Percentiles rank a stretch among this genome's conserved stretches.
Evolutionary conservation across 139 green algal genomes (phyloP).

Genomic region (Chlorella sp.): DNA sequence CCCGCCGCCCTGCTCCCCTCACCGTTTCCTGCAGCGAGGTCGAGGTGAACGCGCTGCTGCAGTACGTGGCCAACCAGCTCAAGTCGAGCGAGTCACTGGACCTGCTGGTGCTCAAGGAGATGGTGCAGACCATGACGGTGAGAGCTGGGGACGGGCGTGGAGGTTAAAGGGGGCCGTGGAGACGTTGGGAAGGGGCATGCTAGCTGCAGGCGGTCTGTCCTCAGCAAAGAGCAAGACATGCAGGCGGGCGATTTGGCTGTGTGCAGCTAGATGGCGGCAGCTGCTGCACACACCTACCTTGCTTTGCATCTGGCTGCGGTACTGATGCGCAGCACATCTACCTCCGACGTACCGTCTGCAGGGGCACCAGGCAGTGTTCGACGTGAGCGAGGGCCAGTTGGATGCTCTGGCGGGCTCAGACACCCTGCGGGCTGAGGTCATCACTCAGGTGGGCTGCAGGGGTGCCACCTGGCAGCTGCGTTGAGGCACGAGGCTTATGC

Average conservation of each 20-base stretch:
- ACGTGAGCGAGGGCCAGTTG: conserved; percentile 67
- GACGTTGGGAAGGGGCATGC: not conserved
- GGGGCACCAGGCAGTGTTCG: conserved; percentile 53
- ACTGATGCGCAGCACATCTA: not conserved
- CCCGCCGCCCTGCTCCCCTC: not conserved
- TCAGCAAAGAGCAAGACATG: too few species aligned
- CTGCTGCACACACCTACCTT: not conserved
- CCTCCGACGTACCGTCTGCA: not conserved
- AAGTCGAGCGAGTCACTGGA: conserved; percentile 69
- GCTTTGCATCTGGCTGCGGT: not conserved
- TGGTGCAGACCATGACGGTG: conserved; percentile 68
- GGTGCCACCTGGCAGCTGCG: not conserved
- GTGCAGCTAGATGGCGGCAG: not conserved
- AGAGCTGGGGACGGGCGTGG: not conserved
- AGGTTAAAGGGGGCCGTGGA: not conserved
- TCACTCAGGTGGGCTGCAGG: conserved; percentile 35
- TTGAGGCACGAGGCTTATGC: too few species aligned
- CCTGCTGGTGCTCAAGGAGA: conserved; percentile 75
- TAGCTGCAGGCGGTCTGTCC: too few species aligned
- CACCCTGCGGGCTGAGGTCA: conserved; percentile 48
- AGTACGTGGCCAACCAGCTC: conserved; percentile 81
- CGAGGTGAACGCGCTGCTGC: conserved; percentile 60
- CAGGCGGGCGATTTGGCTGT: not conserved
- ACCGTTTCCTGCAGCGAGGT: conserved; percentile 34
- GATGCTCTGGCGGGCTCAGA: conserved; percentile 64